Percentiles rank a stretch among this genome's conserved stretches.
These are phyloP conservation scores for Aspergillus amoenus DNA, from an alignment of 2,329 filamentous ascomycete species.

Conservation along the genomic window DNA sequence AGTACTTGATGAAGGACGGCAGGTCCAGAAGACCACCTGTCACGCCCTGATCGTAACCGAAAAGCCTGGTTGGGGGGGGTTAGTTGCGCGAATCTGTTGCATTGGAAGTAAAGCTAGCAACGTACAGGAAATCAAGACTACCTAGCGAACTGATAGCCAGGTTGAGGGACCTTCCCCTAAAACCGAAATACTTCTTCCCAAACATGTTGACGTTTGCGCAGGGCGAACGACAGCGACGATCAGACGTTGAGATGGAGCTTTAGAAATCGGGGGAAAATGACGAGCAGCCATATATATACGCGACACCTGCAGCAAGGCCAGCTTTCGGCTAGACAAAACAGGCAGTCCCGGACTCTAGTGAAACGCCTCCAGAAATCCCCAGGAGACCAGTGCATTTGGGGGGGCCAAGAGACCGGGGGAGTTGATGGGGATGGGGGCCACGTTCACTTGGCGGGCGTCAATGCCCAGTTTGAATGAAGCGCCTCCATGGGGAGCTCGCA, in stretches of 20 bases:
- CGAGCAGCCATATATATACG: constrained; percentile 24
- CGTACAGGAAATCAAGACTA: constrained; percentile 40
- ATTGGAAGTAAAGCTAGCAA: not conserved
- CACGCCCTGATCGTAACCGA: constrained; percentile 43
- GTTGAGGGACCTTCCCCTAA: constrained; percentile 27
- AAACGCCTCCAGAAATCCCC: constrained; percentile 8
- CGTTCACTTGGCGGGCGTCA: not conserved
- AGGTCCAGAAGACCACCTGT: constrained; percentile 45
- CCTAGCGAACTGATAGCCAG: constrained; percentile 44
- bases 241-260: not conserved
- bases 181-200: constrained; percentile 29
- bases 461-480: not conserved
- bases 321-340: constrained; percentile 22
- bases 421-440: constrained; percentile 17
- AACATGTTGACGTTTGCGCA: constrained; percentile 23
- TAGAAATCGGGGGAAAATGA: constrained; percentile 5
- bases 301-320: not conserved
- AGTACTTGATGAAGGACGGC: constrained; percentile 39
- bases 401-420: constrained; percentile 26
- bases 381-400: constrained; percentile 1
- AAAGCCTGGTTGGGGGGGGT: no score
- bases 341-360: constrained; percentile 24
- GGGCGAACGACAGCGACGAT: constrained; percentile 12
- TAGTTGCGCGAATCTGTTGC: not conserved
- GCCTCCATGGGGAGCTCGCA: not conserved